Conservation (phyloP, 164 flowering plant genomes). For the Litsea cubeba region DNA sequence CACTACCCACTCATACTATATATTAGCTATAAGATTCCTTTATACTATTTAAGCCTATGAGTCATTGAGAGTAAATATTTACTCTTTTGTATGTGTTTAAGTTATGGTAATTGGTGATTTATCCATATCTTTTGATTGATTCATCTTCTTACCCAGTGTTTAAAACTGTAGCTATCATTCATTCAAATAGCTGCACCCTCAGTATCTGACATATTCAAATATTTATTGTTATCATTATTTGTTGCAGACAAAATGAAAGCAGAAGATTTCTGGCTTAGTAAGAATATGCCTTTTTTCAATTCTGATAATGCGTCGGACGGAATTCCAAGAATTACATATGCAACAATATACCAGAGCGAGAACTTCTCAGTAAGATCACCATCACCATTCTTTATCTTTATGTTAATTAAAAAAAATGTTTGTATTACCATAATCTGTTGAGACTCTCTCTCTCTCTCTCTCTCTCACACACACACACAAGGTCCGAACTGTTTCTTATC, state of each 20-base stretch:
- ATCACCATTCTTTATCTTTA: neutral
- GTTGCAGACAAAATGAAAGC: conserved; percentile 61
- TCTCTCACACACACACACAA: too few species aligned
- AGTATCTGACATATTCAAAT: neutral
- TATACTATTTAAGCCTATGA: too few species aligned
- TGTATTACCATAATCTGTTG: too few species aligned
- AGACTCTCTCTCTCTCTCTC: too few species aligned
- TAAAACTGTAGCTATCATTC: too few species aligned
- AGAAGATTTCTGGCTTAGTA: conserved; percentile 70
- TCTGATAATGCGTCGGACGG: conserved; percentile 23
- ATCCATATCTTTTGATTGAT: neutral
- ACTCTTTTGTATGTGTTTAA: neutral
- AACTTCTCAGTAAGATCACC: conserved; percentile 62
- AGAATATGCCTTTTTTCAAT: conserved; percentile 44
- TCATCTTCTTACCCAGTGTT: neutral
- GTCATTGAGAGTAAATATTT: too few species aligned
- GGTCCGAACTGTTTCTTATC: neutral
- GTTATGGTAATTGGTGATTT: neutral
- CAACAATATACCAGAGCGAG: conserved; percentile 57
- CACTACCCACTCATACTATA: neutral
- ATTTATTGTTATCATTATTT: neutral
- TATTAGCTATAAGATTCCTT: too few species aligned
- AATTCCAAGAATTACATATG: conserved; percentile 42
- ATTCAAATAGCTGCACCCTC: too few species aligned
- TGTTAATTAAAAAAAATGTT: neutral